Evolutionary conservation across 1,284 basidiomycete species (phyloP).

Genomic region (Cystobasidium sp.): DNA sequence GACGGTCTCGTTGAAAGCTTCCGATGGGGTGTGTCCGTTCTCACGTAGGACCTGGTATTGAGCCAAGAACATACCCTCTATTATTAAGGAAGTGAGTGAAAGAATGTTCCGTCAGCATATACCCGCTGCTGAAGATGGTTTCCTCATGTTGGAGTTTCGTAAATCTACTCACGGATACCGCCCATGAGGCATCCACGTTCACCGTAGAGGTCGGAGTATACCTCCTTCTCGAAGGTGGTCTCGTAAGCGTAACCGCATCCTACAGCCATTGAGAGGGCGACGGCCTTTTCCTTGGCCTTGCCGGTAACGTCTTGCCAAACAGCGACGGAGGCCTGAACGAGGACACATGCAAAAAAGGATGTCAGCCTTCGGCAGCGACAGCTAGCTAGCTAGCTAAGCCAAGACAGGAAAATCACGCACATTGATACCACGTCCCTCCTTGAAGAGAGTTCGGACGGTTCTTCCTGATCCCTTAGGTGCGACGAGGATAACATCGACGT

Average conservation of each 20-base stretch:
- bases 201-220: conserved; percentile 98
- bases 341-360: neutral
- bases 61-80: conserved; percentile 97
- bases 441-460: conserved; percentile 98
- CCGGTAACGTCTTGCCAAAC: conserved; percentile 84
- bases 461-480: conserved; percentile 99
- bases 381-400: conserved; percentile 62
- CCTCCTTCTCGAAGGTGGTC: conserved; percentile 99
- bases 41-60: conserved; percentile 98
- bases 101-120: conserved; percentile 46
- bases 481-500: conserved; percentile 98
- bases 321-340: conserved; percentile 61
- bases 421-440: conserved; percentile 98
- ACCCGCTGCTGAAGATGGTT: neutral
- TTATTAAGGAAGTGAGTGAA: conserved; percentile 28
- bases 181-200: conserved; percentile 99
- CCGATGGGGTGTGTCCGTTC: conserved; percentile 96
- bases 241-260: conserved; percentile 98
- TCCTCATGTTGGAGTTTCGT: neutral
- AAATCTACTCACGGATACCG: conserved; percentile 76
- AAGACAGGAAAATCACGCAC: conserved; percentile 64
- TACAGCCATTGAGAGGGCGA: conserved; percentile 90
- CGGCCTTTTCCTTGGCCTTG: conserved; percentile 95
- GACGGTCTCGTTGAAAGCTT: conserved; percentile 99
- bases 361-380: neutral